Base-by-base conservation (phyloP, 2,329 filamentous ascomycete species). In the Daldinia eschscholtzii region DNA sequence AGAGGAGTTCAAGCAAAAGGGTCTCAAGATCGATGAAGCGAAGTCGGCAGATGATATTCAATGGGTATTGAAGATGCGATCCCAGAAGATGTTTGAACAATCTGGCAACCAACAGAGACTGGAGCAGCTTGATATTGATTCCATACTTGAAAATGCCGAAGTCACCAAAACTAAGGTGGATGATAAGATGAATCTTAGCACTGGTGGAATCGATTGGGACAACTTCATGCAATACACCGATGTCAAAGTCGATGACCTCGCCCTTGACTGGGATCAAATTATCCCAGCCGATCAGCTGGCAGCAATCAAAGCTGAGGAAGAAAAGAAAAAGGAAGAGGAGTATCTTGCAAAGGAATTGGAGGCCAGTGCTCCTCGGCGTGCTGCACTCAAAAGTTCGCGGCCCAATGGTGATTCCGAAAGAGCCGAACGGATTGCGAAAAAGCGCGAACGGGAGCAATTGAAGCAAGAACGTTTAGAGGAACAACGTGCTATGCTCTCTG, bases 31-130 rank as follows among this genome's bases (percentile, higher is more conserved):
- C 39, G 91, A 91, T 61, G 94, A 97, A 74, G 94, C 95, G 6
- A 95, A 91, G 66, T 97, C 93, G 2, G 93, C 93, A 0, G 95
- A 97, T 72, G 96, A 98, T 77, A 98, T 98, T 72, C 97, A 96
- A 70, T 92, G 93, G 80, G 97, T 99, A 66, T 87, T 99, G 77
- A 98, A 98, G 83, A 94, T 95, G 81, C 92, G 96, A 74, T 97
- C 96, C n/a, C 96, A 98, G 78, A 97, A 96, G 81, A 97, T 99
- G 91, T 99, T 99, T 74, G 95, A 98, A 81, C 95, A 98, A 79
- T 96, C 93, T 10, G 93, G 93, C 66, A 99, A 99, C 78, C 96
- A 99, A 80, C 92, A 95, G 82, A 96, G 97, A 78, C 86, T 99
- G 4, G 96, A 99, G 81, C 94, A 98, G 80, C 90, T 99, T 26